A percentile compares a stretch with the other conserved stretches of the same genome.
phyloP scores from a whole-genome alignment of 116 monocot genomes.

The Cymodocea nodosa region DNA sequence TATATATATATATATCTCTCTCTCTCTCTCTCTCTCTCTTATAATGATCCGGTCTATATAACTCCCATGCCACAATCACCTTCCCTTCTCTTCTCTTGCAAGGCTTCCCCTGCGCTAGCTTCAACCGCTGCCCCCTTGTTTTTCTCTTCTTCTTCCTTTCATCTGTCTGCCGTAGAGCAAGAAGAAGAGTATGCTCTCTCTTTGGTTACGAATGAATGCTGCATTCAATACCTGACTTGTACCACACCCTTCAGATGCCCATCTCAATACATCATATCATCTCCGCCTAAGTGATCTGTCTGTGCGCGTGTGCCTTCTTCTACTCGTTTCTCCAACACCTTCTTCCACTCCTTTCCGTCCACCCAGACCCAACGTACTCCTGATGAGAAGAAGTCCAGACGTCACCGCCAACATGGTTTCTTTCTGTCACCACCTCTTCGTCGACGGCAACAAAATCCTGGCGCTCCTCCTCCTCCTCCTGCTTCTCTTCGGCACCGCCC shows the following conservation, averaged over 20 bases:
- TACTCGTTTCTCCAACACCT: background rate
- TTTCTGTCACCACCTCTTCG: background rate
- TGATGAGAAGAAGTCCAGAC: background rate
- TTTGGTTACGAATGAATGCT: background rate
- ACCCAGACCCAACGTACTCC: background rate
- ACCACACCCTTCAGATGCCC: background rate
- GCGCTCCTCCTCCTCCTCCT: constrained; percentile 10
- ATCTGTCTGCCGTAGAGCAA: too few relatives aligned
- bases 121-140: background rate
- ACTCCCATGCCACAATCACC: too few relatives aligned
- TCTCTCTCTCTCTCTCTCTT: too few relatives aligned
- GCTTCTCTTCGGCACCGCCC: constrained; percentile 12
- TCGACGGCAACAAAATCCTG: background rate
- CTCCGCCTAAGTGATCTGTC: background rate
- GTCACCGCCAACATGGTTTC: constrained; percentile 1
- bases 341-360: background rate
- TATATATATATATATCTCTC: too few relatives aligned
- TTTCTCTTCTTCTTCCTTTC: background rate
- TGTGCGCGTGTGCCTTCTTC: too few relatives aligned
- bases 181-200: background rate
- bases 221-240: background rate
- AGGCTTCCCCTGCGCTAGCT: too few relatives aligned
- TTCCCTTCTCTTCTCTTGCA: too few relatives aligned
- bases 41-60: too few relatives aligned
- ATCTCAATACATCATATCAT: background rate